phyloP scores from a whole-genome alignment of 192 early-diverging fungal genomes.

The Coemansia sp. region DNA sequence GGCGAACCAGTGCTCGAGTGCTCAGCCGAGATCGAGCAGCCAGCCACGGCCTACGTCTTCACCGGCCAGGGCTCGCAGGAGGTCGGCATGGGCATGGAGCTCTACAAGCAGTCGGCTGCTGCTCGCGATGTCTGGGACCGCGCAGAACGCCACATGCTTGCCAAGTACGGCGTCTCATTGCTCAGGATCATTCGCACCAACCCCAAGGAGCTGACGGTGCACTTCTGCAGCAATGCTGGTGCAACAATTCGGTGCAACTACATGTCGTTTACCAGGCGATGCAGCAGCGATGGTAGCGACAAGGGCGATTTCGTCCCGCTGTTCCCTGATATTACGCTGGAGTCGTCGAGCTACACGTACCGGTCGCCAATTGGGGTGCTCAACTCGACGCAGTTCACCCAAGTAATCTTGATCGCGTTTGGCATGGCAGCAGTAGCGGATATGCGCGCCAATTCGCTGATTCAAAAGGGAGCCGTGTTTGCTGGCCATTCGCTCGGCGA shows the following conservation, averaged over 20 bases:
- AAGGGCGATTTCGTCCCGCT: background rate
- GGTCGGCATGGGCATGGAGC: conserved; percentile 94
- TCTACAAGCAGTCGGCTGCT: conserved; percentile 79
- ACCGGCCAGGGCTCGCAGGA: conserved; percentile 97
- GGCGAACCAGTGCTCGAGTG: conserved; percentile 72
- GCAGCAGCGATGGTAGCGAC: background rate
- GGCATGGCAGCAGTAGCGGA: conserved; percentile 88
- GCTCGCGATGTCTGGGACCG: conserved; percentile 90
- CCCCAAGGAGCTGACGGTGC: conserved; percentile 61
- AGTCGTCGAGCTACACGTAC: conserved; percentile 82
- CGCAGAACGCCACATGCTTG: conserved; percentile 85
- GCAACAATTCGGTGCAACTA: conserved; percentile 80
- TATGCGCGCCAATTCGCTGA: conserved; percentile 81
- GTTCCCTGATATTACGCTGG: conserved; percentile 64
- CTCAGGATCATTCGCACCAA: conserved; percentile 88
- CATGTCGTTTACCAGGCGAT: conserved; percentile 30
- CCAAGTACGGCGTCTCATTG: conserved; percentile 87
- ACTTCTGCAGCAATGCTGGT: conserved; percentile 88
- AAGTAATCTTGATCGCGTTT: conserved; percentile 81
- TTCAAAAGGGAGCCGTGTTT: conserved; percentile 78
- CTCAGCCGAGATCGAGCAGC: conserved; percentile 89
- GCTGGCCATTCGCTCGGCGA: conserved; percentile 96
- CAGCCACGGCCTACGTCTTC: conserved; percentile 90
- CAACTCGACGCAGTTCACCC: conserved; percentile 94
- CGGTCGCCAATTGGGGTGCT: conserved; percentile 78